Percentiles rank a stretch among this genome's conserved stretches.
Conservation (phyloP, 2,329 filamentous ascomycete species). For the Sporothrix curviconia region DNA sequence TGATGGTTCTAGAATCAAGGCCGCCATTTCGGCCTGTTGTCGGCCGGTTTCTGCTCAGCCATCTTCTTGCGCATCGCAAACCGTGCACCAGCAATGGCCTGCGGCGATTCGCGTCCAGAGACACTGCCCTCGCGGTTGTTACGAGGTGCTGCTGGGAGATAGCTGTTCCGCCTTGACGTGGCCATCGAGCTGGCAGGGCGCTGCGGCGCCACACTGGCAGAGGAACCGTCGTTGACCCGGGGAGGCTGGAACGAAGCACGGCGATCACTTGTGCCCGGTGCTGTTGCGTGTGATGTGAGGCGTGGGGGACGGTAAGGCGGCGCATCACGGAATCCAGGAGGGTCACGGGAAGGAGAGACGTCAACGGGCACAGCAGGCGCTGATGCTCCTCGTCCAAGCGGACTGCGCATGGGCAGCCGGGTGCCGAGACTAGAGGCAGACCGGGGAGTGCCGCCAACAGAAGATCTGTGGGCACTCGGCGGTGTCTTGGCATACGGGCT, state of each 20-base stretch:
- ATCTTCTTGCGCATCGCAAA: slow-evolving; percentile 36
- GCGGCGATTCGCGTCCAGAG: slow-evolving; percentile 42
- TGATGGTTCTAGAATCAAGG: too few species aligned
- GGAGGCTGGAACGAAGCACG: slow-evolving; percentile 49
- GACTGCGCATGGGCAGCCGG: slow-evolving; percentile 45
- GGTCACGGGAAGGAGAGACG: slow-evolving; percentile 38
- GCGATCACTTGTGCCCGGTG: slow-evolving; percentile 35
- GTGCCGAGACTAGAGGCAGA: slow-evolving; percentile 26
- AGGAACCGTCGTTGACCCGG: slow-evolving; percentile 24
- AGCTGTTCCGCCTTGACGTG: slow-evolving; percentile 44
- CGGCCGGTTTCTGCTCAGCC: slow-evolving; percentile 27
- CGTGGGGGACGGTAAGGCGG: slow-evolving; percentile 40
- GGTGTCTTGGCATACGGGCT: slow-evolving; percentile 48
- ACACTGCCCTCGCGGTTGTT: slow-evolving; percentile 28
- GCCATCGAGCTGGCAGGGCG: slow-evolving; percentile 54
- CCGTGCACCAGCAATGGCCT: slow-evolving; percentile 40
- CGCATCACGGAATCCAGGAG: slow-evolving; percentile 44
- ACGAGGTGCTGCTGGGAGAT: slow-evolving; percentile 42
- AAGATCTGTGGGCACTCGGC: slow-evolving; percentile 37
- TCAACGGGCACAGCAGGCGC: slow-evolving; percentile 43
- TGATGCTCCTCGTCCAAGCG: slow-evolving; percentile 40
- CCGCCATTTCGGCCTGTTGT: slow-evolving; percentile 45
- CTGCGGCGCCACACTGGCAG: slow-evolving; percentile 23
- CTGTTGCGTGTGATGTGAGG: slow-evolving; percentile 38
- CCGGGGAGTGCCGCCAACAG: slow-evolving; percentile 33